phyloP scores from a whole-genome alignment of 371 early-diverging fungal species.

The Apophysomyces trapeziformis region DNA sequence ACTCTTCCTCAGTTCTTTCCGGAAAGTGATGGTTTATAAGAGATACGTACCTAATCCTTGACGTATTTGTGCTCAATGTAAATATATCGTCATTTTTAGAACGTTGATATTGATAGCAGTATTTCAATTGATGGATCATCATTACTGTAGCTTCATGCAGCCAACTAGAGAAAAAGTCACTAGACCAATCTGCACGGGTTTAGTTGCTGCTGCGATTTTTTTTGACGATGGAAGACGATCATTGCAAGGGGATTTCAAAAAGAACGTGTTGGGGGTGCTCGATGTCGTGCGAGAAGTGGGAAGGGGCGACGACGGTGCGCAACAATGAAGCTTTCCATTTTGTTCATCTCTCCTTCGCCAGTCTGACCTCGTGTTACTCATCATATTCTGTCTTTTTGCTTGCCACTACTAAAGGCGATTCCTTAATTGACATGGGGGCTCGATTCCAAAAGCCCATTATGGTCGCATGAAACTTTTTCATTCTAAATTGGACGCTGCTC shows the following conservation, averaged over 20 bases:
- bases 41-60: too few relatives aligned
- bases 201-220: conserved; percentile 10
- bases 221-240: conserved; percentile 11
- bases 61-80: background rate
- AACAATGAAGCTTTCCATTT: conserved; percentile 9
- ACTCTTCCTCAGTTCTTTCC: too few relatives aligned
- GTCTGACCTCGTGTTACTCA: conserved; percentile 14
- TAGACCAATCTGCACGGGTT: conserved; percentile 10
- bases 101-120: background rate
- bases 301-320: conserved; percentile 12
- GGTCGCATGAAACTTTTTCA: conserved; percentile 25
- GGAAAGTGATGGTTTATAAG: too few relatives aligned
- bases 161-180: conserved; percentile 1
- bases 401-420: conserved; percentile 7
- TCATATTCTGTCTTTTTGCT: conserved; percentile 13
- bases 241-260: conserved; percentile 4
- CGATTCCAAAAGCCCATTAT: conserved; percentile 22
- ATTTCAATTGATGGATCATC: conserved; percentile 5
- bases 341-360: conserved; percentile 5
- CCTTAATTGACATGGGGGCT: conserved; percentile 18
- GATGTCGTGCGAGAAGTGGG: conserved; percentile 10
- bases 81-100: background rate
- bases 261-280: conserved; percentile 6
- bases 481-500: conserved; percentile 30
- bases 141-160: background rate